Evolutionary conservation across 176 grass and related monocot genomes (phyloP), one percentile per base, ranked within the genome.

Genomic region (Pharus latifolius): DNA sequence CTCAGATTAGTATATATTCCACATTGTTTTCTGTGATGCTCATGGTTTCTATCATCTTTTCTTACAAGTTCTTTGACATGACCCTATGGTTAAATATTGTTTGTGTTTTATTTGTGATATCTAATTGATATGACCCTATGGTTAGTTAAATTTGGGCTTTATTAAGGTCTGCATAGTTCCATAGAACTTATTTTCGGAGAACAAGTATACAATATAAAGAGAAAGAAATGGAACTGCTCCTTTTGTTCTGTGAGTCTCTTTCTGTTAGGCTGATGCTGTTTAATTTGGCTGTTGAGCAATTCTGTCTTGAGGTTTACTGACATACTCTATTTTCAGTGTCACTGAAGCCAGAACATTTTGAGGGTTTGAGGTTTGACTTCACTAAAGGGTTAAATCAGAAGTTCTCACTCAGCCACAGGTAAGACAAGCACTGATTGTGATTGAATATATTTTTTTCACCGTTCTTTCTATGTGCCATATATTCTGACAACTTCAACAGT

Each of bases 341-440:
- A 24, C 71, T 98, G 72, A 98, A 98, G 76, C 95, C 95, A 10
- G 95, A 98, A 70, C 80, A 91, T 35, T 98, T 98, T 18, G 95
- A 98, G 78, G 95, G 95, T 52, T 78, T 98, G 65, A 77, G 95
- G 59, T 98, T 98, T 76, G 95, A 98, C 59, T 98, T 98, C 72
- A 93, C 90, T 54, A 98, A 93, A 62, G 79, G 75, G 23, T 74
- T 98, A 56, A 93, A 90, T 68, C 90, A 91, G 63, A 98, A 85
- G 76, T 93, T 98, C 23, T 87, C 95, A 2, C 87, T 98, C 70
- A 93, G 89, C 68, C 89, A 98, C 72, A 96, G 93, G 93, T 90
- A 48, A 47, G 79, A 32, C 30, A 18, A 18, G 38, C n/a, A 20
- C 19, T 24, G 37, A 56, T 13, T 35, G 6, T 63, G 15, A 28